Conservation (phyloP, 768 basidiomycete genomes). For the Cystobasidium ongulense region DNA sequence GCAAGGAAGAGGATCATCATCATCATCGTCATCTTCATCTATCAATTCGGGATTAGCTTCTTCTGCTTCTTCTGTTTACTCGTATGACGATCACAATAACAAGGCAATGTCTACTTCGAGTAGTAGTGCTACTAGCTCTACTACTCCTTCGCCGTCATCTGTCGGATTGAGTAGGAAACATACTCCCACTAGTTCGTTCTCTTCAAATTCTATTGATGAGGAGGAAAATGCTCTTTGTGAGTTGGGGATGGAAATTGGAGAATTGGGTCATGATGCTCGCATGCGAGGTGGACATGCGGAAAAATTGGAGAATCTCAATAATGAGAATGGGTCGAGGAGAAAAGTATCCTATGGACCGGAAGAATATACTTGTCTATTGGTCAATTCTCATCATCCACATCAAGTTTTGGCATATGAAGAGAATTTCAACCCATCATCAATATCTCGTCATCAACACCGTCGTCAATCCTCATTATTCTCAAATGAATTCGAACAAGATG, state of each 20-base stretch:
- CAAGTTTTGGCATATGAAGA: constrained; percentile 16
- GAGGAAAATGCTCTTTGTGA: background rate
- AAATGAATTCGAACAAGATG: background rate
- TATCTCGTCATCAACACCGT: background rate
- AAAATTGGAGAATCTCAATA: no score
- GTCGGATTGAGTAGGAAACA: no score
- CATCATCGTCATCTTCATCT: constrained; percentile 33
- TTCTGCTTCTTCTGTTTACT: constrained; percentile 39
- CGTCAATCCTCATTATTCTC: background rate
- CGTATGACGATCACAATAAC: background rate
- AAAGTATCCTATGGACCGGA: constrained; percentile 11
- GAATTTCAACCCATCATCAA: background rate
- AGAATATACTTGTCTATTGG: constrained; percentile 10
- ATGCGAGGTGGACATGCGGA: background rate
- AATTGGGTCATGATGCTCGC: no score
- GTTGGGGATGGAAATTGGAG: background rate
- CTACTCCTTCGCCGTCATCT: background rate
- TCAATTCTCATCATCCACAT: constrained; percentile 18
- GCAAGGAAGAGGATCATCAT: constrained; percentile 37
- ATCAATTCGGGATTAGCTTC: constrained; percentile 37
- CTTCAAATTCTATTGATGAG: constrained; percentile 10
- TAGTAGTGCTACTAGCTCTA: background rate
- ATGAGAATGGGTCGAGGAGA: background rate
- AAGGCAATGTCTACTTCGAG: background rate
- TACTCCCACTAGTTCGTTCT: constrained; percentile 22